Evolutionary conservation across 73 alveolate species (phyloP), one percentile per base, ranked within the genome.

Genomic region (Uronychia binucleata): DNA sequence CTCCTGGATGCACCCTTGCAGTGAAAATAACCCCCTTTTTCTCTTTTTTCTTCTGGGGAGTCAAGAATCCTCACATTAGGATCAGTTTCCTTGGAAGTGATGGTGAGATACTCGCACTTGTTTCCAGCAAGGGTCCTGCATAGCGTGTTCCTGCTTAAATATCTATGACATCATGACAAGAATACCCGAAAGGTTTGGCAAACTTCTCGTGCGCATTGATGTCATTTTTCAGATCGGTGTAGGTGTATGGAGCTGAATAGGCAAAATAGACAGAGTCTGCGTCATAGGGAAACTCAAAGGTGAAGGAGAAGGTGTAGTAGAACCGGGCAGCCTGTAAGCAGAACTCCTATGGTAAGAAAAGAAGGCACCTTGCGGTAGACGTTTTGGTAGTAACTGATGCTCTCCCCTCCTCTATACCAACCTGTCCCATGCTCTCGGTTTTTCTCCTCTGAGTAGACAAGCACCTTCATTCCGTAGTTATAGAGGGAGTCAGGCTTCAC

Each of bases 1-100:
- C 98, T 34, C 98, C 95, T 34, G 99, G 99, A 88, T 97, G 99
- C 59, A 92, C 97, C 57, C 99, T 87, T 0, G 96, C 99, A n/a
- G 93, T 81, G 34, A 97, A 84, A 28, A 97, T 35, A 28, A 93
- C 89, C 8, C 79, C 94, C 32, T 60, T 81, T 32, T 84, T 85
- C 67, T 81, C 58, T 29, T 32, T 60, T 82, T 76, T 86, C n/a
- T 75, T 86, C 29, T 57, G 19, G n/a, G 19, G 67, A 46, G n/a
- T 19, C 19, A 11, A 46, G 67, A n/a, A 46, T 46, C 19, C 19
- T 46, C 67, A 46, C 67, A 26, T 31, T 33, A 77, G 77, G 58
- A 30, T 46, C 67, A 67, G 90, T 30, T 58, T 86, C 80, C 81
- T 78, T 77, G 30, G 91, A 77, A 0, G 97, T 92, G 60, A 92